Evolutionary conservation across 257 asterid genomes (phyloP).

Genomic region (Primulina eburnea): DNA sequence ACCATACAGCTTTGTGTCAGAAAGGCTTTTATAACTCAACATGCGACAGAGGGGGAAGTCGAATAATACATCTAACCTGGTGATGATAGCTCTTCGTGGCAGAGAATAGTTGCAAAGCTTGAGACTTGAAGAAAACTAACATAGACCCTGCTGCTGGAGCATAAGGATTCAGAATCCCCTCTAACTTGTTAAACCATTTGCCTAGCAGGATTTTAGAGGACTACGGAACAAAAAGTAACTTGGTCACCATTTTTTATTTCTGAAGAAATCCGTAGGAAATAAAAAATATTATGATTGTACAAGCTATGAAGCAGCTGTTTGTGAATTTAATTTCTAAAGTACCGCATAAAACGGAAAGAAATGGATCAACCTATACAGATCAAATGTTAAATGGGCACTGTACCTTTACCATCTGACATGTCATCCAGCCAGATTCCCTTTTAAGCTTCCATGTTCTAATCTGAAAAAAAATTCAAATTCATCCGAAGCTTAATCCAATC

Average conservation of each 20-base stretch:
- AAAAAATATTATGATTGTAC: slow-evolving; percentile 7
- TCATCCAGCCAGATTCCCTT: slow-evolving; percentile 45
- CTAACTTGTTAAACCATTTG: slow-evolving; percentile 32
- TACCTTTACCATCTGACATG: slow-evolving; percentile 76
- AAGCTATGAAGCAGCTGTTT: slow-evolving; percentile 11
- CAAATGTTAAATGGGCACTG: slow-evolving; percentile 8
- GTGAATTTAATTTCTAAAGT: neutral
- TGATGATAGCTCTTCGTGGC: slow-evolving; percentile 61
- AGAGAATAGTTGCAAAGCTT: slow-evolving; percentile 41
- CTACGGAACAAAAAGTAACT: slow-evolving; percentile 33
- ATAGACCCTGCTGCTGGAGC: slow-evolving; percentile 30
- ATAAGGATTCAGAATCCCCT: slow-evolving; percentile 39
- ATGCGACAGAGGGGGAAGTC: slow-evolving; percentile 11
- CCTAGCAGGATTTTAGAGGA: slow-evolving; percentile 30
- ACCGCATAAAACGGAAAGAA: slow-evolving; percentile 3
- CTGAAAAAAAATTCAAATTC: slow-evolving; percentile 42
- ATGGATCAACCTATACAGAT: slow-evolving; percentile 18
- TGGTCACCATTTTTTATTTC: slow-evolving; percentile 20
- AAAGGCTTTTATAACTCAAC: slow-evolving; percentile 2
- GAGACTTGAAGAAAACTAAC: slow-evolving; percentile 42
- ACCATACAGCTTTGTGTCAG: neutral
- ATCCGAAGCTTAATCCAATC: slow-evolving; percentile 6
- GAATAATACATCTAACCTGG: slow-evolving; percentile 39
- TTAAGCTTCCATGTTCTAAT: slow-evolving; percentile 43
- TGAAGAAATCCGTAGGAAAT: slow-evolving; percentile 2